These are phyloP conservation scores for Neocatenulostroma microsporum DNA, from an alignment of 2,329 filamentous ascomycete species.

Conservation along the genomic window DNA sequence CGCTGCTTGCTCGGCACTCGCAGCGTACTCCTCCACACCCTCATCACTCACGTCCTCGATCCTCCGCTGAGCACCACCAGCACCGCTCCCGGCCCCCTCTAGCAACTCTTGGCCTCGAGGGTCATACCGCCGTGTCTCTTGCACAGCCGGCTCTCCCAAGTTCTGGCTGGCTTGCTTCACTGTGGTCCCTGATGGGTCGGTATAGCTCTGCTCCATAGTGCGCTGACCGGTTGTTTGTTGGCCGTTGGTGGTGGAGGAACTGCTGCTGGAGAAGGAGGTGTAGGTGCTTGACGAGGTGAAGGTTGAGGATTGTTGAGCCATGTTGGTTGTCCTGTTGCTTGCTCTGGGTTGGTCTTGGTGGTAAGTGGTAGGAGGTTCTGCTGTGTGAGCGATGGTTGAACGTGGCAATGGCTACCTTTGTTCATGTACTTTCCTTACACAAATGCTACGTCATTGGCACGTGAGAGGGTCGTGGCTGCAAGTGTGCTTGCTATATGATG, in stretches of 20 bases:
- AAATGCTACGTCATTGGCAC: too few relatives aligned
- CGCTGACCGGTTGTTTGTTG: conserved; percentile 20
- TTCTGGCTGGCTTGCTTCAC: conserved; percentile 24
- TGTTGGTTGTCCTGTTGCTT: too few relatives aligned
- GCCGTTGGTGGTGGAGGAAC: conserved; percentile 15
- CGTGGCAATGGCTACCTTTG: too few relatives aligned
- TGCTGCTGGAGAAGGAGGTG: conserved; percentile 18
- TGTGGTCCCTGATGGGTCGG: conserved; percentile 22
- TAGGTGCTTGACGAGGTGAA: conserved; percentile 18
- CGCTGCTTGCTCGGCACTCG: conserved; percentile 16
- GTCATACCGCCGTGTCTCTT: conserved; percentile 26
- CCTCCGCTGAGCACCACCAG: conserved; percentile 8
- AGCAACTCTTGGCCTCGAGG: conserved; percentile 23
- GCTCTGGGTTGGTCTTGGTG: too few relatives aligned
- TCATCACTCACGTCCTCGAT: conserved; percentile 25
- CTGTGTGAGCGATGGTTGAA: too few relatives aligned
- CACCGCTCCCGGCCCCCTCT: conserved; percentile 7
- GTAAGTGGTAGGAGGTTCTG: too few relatives aligned
- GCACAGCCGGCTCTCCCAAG: conserved; percentile 21
- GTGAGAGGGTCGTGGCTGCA: too few relatives aligned
- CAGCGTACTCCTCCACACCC: too few relatives aligned
- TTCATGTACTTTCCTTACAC: too few relatives aligned
- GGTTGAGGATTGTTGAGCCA: too few relatives aligned
- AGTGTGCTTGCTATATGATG: too few relatives aligned
- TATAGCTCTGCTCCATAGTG: conserved; percentile 17